Conservation (phyloP, 345 rosid genomes). For the Camelina sativa region DNA sequence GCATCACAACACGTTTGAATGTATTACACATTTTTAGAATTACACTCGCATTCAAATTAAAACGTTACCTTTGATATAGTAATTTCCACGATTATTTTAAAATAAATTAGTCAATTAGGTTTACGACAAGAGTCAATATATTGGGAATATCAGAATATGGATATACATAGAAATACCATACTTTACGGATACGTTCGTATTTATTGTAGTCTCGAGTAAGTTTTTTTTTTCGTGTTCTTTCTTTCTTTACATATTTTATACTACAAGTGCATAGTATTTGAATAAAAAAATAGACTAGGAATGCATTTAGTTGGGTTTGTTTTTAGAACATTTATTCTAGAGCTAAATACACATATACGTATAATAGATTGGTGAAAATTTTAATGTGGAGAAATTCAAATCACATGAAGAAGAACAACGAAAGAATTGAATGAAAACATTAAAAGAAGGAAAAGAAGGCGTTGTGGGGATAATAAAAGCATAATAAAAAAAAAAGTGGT, state of each 20-base stretch:
- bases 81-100: background rate
- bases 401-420: conserved; percentile 30
- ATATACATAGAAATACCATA: conserved; percentile 2
- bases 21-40: no score
- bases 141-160: background rate
- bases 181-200: conserved; percentile 9
- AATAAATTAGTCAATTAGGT: background rate
- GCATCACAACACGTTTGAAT: no score
- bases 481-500: background rate
- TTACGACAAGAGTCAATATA: conserved; percentile 16
- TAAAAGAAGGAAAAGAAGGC: conserved; percentile 33
- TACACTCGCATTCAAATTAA: no score
- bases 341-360: background rate
- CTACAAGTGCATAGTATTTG: background rate
- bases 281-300: background rate
- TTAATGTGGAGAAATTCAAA: conserved; percentile 4
- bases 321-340: conserved; percentile 23
- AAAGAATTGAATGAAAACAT: conserved; percentile 34
- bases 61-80: no score
- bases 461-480: conserved; percentile 31
- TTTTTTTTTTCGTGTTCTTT: background rate
- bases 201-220: background rate
- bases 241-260: background rate
- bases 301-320: conserved; percentile 17
- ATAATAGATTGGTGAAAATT: background rate